These are phyloP conservation scores for Parsonsia alboflavescens DNA, from an alignment of 257 asterid species.

Conservation along the genomic window DNA sequence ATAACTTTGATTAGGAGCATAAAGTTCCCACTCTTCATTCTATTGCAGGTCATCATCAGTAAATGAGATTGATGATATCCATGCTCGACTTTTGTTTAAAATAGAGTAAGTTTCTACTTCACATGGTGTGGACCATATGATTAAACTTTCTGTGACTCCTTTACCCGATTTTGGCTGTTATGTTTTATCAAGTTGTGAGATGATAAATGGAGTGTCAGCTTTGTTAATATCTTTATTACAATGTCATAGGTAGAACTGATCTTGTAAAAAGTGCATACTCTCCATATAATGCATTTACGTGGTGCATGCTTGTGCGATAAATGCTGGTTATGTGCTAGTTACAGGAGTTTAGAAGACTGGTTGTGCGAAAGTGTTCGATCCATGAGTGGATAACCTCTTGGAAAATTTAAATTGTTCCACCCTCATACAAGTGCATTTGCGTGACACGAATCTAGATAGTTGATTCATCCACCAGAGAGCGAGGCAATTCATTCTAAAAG, in stretches of 20 bases:
- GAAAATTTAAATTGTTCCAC: background rate
- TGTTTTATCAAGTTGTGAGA: slow-evolving; percentile 62
- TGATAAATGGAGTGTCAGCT: slow-evolving; percentile 59
- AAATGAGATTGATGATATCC: slow-evolving; percentile 52
- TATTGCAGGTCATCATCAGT: slow-evolving; percentile 67
- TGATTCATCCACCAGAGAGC: too few relatives aligned
- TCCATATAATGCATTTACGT: background rate
- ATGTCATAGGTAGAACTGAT: slow-evolving; percentile 39
- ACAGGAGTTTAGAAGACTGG: background rate
- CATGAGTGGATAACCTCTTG: background rate
- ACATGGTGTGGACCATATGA: background rate
- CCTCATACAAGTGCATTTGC: too few relatives aligned
- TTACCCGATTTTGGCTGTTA: slow-evolving; percentile 46
- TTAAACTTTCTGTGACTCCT: slow-evolving; percentile 1
- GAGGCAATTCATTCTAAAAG: too few relatives aligned
- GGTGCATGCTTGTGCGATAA: background rate
- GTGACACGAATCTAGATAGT: too few relatives aligned
- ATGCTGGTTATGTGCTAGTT: background rate
- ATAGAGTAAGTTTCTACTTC: slow-evolving; percentile 52
- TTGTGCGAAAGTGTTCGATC: background rate
- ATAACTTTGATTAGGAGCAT: too few relatives aligned
- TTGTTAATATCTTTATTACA: slow-evolving; percentile 35
- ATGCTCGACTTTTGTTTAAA: slow-evolving; percentile 63
- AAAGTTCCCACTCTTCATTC: slow-evolving; percentile 6
- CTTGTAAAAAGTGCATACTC: background rate